phyloP scores from a whole-genome alignment of 2,329 filamentous ascomycete species.

The Xylaria sp. region DNA sequence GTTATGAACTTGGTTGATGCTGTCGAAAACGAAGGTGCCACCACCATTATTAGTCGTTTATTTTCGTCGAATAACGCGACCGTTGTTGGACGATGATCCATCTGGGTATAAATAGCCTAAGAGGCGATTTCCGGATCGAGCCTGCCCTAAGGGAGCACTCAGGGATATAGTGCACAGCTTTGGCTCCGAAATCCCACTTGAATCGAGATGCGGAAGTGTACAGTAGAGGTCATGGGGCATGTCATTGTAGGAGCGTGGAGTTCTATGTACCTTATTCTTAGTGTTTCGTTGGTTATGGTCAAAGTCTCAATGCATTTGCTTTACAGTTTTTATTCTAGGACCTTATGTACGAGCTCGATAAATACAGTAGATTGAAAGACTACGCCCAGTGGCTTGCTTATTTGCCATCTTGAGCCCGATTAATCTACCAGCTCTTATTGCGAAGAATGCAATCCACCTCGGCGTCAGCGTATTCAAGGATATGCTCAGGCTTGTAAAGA shows the following conservation, averaged over 20 bases:
- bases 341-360: constrained; percentile 20
- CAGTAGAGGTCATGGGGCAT: background rate
- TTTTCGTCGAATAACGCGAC: constrained; percentile 1
- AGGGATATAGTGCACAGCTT: background rate
- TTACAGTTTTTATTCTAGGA: background rate
- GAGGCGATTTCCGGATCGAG: background rate
- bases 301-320: constrained; percentile 12
- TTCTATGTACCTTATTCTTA: constrained; percentile 1
- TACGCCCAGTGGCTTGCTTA: background rate
- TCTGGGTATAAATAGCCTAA: background rate
- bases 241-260: background rate
- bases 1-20: background rate
- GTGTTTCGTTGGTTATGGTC: background rate
- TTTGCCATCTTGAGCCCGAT: background rate
- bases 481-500: constrained; percentile 56
- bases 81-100: background rate
- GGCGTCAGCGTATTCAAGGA: constrained; percentile 57
- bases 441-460: constrained; percentile 60
- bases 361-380: background rate
- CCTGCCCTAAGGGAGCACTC: background rate
- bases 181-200: background rate
- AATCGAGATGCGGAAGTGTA: background rate
- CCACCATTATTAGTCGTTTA: background rate
- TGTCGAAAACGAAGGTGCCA: background rate
- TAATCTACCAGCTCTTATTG: constrained; percentile 30